Evolutionary conservation across 257 asterid genomes (phyloP).

Genomic region (Jaltomata sinuosa): DNA sequence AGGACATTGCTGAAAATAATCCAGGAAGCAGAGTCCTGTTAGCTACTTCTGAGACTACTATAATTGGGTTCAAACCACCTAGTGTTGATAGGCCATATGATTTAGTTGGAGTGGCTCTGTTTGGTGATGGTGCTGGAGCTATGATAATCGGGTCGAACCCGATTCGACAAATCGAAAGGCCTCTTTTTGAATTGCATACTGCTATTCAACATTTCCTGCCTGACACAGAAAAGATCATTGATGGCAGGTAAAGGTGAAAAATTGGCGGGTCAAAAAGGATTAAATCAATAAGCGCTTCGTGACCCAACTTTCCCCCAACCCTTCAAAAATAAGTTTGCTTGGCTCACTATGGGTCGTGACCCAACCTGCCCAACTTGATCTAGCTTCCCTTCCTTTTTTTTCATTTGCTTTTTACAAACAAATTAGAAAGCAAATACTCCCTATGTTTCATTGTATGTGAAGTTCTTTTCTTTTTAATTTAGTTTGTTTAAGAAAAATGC

Average conservation of each 20-base stretch:
- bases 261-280: neutral
- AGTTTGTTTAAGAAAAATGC: neutral
- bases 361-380: too few relatives aligned
- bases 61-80: slow-evolving; percentile 86
- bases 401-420: too few relatives aligned
- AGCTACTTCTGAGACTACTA: slow-evolving; percentile 87
- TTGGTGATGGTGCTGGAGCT: slow-evolving; percentile 96
- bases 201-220: slow-evolving; percentile 78
- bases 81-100: slow-evolving; percentile 70
- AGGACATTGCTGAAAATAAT: slow-evolving; percentile 92
- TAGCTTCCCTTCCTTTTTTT: neutral
- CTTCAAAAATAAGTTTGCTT: neutral
- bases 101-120: slow-evolving; percentile 79
- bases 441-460: too few relatives aligned
- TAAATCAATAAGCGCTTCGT: neutral
- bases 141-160: slow-evolving; percentile 58
- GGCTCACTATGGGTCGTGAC: neutral
- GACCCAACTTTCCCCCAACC: neutral
- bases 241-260: slow-evolving; percentile 26
- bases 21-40: slow-evolving; percentile 74
- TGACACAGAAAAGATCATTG: slow-evolving; percentile 73
- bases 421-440: too few relatives aligned
- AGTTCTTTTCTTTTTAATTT: too few relatives aligned
- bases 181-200: slow-evolving; percentile 69
- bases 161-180: slow-evolving; percentile 17